phyloP scores from a whole-genome alignment of 352 stramenopile genomes.

The Globisporangium echinulatum region DNA sequence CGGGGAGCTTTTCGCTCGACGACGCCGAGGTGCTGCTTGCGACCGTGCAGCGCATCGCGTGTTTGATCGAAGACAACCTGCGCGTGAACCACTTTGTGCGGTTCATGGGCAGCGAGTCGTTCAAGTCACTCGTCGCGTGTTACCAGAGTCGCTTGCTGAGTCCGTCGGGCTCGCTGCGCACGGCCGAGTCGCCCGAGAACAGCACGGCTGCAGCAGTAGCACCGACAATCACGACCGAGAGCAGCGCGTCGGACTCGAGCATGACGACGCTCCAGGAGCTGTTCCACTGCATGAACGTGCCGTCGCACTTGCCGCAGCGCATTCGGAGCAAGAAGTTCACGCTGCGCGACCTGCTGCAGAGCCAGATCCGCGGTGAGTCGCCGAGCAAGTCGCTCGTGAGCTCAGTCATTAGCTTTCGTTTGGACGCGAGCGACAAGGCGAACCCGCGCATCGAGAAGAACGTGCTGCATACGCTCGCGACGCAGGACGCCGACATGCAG shows the following conservation, averaged over 20 bases:
- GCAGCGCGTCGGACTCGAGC: slow-evolving; percentile 61
- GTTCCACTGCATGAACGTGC: slow-evolving; percentile 86
- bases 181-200: slow-evolving; percentile 18
- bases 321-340: slow-evolving; percentile 68
- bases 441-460: slow-evolving; percentile 57
- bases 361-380: slow-evolving; percentile 46
- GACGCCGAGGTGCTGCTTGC: slow-evolving; percentile 56
- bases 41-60: slow-evolving; percentile 47
- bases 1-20: slow-evolving; percentile 56
- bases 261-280: slow-evolving; percentile 82
- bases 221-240: slow-evolving; percentile 2
- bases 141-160: slow-evolving; percentile 74
- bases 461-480: slow-evolving; percentile 63
- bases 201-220: slow-evolving; percentile 4
- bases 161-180: slow-evolving; percentile 33
- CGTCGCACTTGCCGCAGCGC: slow-evolving; percentile 71
- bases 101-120: slow-evolving; percentile 78
- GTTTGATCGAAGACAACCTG: slow-evolving; percentile 65
- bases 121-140: slow-evolving; percentile 69
- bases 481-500: slow-evolving; percentile 50
- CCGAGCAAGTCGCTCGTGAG: slow-evolving; percentile 65
- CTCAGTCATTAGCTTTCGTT: slow-evolving; percentile 59
- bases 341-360: slow-evolving; percentile 57
- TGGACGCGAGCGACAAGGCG: slow-evolving; percentile 54
- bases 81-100: slow-evolving; percentile 85